A percentile compares a stretch with the other conserved stretches of the same genome.
phyloP scores from a whole-genome alignment of 2,329 filamentous ascomycete genomes.

The Orbilia quercus region DNA sequence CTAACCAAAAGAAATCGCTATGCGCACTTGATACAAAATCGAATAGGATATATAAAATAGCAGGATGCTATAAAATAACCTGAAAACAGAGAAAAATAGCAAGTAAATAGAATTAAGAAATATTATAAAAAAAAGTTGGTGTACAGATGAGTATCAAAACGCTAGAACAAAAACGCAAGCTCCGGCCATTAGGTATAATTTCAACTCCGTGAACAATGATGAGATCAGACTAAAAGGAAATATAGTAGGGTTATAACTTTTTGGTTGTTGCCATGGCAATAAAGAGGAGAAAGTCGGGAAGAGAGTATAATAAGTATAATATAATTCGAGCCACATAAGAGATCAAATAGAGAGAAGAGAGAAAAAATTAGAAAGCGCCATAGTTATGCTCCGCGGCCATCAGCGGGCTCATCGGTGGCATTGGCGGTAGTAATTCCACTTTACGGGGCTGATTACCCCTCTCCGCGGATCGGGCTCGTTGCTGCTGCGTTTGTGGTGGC shows the following conservation, averaged over 20 bases:
- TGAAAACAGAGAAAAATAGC: background rate
- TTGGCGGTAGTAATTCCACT: slow-evolving; percentile 47
- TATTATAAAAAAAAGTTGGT: slow-evolving; percentile 16
- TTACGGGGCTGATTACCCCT: slow-evolving; percentile 28
- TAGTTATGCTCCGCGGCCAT: slow-evolving; percentile 29
- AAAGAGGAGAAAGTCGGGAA: slow-evolving; percentile 14
- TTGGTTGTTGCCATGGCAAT: slow-evolving; percentile 8
- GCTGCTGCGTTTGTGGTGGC: slow-evolving; percentile 17
- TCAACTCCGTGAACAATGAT: slow-evolving; percentile 48
- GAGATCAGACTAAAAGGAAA: slow-evolving; percentile 5
- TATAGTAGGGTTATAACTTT: slow-evolving; percentile 41
- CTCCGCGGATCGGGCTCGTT: slow-evolving; percentile 38
- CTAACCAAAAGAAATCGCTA: slow-evolving; percentile 26
- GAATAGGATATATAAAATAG: background rate
- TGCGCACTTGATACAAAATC: slow-evolving; percentile 21
- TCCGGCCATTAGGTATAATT: slow-evolving; percentile 31
- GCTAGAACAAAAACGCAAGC: slow-evolving; percentile 17
- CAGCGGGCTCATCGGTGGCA: slow-evolving; percentile 53
- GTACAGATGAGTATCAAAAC: slow-evolving; percentile 16
- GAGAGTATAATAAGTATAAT: background rate
- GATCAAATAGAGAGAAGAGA: slow-evolving; percentile 19
- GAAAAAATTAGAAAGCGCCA: slow-evolving; percentile 29
- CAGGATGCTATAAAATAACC: slow-evolving; percentile 4
- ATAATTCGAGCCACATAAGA: slow-evolving; percentile 1
- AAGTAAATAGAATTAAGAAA: background rate